Evolutionary conservation across 2,329 filamentous ascomycete genomes (phyloP), one percentile per base, ranked within the genome.

Genomic region (Thielaviopsis punctulata): DNA sequence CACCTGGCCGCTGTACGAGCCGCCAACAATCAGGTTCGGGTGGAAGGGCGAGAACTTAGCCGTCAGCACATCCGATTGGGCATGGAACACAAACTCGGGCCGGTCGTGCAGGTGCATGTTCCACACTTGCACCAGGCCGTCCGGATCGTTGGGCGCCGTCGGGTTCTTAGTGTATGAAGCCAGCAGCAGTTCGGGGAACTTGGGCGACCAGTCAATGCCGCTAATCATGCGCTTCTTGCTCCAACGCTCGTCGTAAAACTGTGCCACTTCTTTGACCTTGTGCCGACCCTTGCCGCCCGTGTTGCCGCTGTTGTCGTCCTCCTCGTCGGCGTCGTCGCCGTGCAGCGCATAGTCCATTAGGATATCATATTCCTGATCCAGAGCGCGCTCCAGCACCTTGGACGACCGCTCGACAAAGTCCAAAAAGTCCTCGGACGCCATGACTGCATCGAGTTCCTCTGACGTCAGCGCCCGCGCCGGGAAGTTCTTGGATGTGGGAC

Each of bases 11-110:
- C 86, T 94, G 68, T 98, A 98, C 33, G 90, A 89, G 48, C 93
- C 93, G 56, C 92, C 92, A 56, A 98, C 80, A 61, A 98, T 93
- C 51, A 98, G 75, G 59, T 95, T 95, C 4, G 90, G 90, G 64
- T 98, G 92, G 63, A 95, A 95, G 0, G 92, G 92, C n/a, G 92
- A 96, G 68, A 98, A 98, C 59, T 92, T 93, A 57, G 92, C 92
- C 0, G 89, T 86, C 13, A 98, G 75, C 51, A 98, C 87, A 66
- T 98, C 92, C 45, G 89, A 95, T 56, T 93, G 90, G 9, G 90
- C 89, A 61, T 95, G 89, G 65, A 98, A 95, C 54, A 94, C 82
- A 66, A 95, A 96, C 71, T 98, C 92, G 1, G 92, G 88, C 25
- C 92, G 80, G 59, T 92, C 86, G 60, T 93, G 89, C 64, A 96